Evolutionary conservation across 2,329 filamentous ascomycete species (phyloP), one percentile per base, ranked within the genome.

Genomic region (Claviceps quebecensis): DNA sequence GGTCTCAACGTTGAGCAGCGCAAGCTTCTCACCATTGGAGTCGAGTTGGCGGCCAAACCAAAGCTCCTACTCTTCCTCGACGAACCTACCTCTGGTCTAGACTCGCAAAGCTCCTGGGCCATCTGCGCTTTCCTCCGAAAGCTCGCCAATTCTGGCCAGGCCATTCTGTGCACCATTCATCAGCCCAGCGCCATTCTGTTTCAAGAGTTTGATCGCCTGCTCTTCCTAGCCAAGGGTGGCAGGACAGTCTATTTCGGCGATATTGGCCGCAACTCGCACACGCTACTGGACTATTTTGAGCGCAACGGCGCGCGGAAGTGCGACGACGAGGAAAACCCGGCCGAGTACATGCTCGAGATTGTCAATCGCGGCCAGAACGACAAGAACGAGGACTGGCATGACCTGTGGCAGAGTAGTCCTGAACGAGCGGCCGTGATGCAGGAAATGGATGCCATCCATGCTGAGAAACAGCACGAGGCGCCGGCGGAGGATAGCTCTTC

Each of bases 261-360:
- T 2, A 79, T 86, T 41, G 83, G 83, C 0, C 59, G 74, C 0
- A 74, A 81, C 56, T 82, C 80, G 0, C 66, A 67, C 3, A 78
- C 69, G 0, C 64, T 86, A 48, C 71, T 79, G 1, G 67, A 71
- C 41, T 84, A 84, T 63, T 89, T 90, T 53, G 77, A 83, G 60
- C 59, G 65, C 11, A 77, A 84, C 51, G 84, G 84, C 4, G 81
- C 78, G 1, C 70, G 77, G 3, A 65, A 69, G 45, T 85, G 84
- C 53, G 72, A 70, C 8, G 64, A 73, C 2, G 73, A 79, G 1
- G 83, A 84, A 54, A 88, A 88, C 57, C 84, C 85, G 0, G 85
- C 85, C 1, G 85, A 89, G 65, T 88, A 80, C 69, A 87, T 88
- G 79, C 73, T 88, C 6, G 72, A 77, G 56, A 64, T 74, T 16